Conservation (phyloP, 306 rosid genomes). For the Dicorynia guianensis region DNA sequence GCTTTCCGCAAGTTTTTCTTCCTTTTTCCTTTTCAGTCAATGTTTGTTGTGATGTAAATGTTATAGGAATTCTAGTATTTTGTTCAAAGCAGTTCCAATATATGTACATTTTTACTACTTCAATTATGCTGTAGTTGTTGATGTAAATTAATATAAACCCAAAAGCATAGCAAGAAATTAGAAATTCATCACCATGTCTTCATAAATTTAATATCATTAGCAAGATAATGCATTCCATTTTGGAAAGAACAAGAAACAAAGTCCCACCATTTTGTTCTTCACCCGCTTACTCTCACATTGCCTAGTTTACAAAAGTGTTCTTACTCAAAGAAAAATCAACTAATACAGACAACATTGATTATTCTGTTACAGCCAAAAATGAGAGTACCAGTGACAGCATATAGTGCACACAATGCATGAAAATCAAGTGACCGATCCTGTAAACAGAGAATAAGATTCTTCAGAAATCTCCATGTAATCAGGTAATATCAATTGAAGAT, state of each 20-base stretch:
- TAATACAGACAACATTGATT: slow-evolving; percentile 21
- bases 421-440: slow-evolving; percentile 99
- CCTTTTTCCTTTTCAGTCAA: neutral
- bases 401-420: slow-evolving; percentile 94
- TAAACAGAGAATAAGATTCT: slow-evolving; percentile 50
- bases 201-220: neutral
- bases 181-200: neutral
- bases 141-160: neutral
- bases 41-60: neutral
- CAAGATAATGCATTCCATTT: slow-evolving; percentile 17
- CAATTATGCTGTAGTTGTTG: neutral
- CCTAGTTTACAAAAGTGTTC: neutral
- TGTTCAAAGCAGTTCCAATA: neutral
- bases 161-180: neutral
- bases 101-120: neutral
- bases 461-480: slow-evolving; percentile 48
- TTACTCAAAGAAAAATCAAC: slow-evolving; percentile 14
- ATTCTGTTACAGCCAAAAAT: slow-evolving; percentile 47
- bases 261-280: slow-evolving; percentile 21
- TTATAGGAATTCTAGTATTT: neutral
- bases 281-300: slow-evolving; percentile 18
- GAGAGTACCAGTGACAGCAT: slow-evolving; percentile 92
- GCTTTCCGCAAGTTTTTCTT: neutral
- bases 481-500: slow-evolving; percentile 9
- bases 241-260: slow-evolving; percentile 1